These are phyloP conservation scores for Amyloporia xantha DNA, from an alignment of 768 basidiomycete genomes.

Conservation along the genomic window DNA sequence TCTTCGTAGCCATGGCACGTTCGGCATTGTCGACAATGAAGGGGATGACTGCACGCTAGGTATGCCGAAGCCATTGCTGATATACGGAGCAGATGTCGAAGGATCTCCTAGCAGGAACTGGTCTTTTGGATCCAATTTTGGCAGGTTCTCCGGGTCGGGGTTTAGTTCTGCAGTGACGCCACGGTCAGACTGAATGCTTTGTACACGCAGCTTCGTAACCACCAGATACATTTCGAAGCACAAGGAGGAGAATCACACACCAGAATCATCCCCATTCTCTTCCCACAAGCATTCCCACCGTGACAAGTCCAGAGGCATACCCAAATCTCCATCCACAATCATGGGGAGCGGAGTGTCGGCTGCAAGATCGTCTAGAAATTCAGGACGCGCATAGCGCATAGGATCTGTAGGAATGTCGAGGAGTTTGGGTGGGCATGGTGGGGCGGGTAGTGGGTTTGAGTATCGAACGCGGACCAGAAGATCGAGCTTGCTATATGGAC, in stretches of 20 bases:
- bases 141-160: slow-evolving; percentile 54
- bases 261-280: slow-evolving; percentile 63
- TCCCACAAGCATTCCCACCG: slow-evolving; percentile 81
- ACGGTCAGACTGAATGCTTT: not conserved
- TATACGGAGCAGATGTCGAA: slow-evolving; percentile 36
- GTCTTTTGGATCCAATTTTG: slow-evolving; percentile 66
- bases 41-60: slow-evolving; percentile 18
- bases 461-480: slow-evolving; percentile 91
- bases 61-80: slow-evolving; percentile 10
- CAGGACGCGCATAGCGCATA: slow-evolving; percentile 78
- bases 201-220: not conserved
- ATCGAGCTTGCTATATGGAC: slow-evolving; percentile 63
- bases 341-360: slow-evolving; percentile 83
- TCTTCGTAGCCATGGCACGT: slow-evolving; percentile 89
- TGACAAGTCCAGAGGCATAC: slow-evolving; percentile 91
- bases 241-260: slow-evolving; percentile 33
- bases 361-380: slow-evolving; percentile 76
- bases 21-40: slow-evolving; percentile 36
- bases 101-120: slow-evolving; percentile 70
- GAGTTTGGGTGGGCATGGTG: slow-evolving; percentile 95
- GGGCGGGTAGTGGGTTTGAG: slow-evolving; percentile 88
- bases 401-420: slow-evolving; percentile 89
- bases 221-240: too few relatives aligned
- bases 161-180: slow-evolving; percentile 45
- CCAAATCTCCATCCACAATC: slow-evolving; percentile 95